Evolutionary conservation across 495 filamentous ascomycete genomes (phyloP).

Genomic region (Arthonia radiata): DNA sequence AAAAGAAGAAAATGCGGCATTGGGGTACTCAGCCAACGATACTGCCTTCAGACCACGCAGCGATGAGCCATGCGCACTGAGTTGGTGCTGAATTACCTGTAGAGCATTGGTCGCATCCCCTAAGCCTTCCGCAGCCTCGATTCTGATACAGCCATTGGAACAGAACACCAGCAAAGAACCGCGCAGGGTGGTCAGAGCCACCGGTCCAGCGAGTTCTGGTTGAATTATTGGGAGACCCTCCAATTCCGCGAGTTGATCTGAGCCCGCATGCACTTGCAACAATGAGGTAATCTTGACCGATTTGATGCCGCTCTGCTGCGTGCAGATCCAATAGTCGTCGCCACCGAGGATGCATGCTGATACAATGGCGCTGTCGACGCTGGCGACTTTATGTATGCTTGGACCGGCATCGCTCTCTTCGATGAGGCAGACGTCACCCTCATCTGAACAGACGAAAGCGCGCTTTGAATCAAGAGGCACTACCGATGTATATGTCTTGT

Average conservation of each 20-base stretch:
- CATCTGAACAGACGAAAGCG: conserved; percentile 46
- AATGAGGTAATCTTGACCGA: conserved; percentile 3
- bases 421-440: conserved; percentile 50
- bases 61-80: conserved; percentile 55
- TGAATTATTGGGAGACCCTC: no score
- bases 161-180: no score
- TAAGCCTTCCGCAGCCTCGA: no score
- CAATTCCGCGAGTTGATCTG: no score
- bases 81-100: no score
- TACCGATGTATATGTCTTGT: conserved; percentile 38
- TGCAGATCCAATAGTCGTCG: conserved; percentile 3
- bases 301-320: conserved; percentile 5
- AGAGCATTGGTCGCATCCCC: no score
- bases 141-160: no score
- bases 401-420: conserved; percentile 50
- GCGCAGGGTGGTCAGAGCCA: no score
- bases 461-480: conserved; percentile 26
- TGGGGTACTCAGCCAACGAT: conserved; percentile 23
- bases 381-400: conserved; percentile 36
- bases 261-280: no score
- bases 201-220: no score
- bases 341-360: conserved; percentile 16
- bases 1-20: conserved; percentile 69
- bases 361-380: conserved; percentile 34
- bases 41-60: conserved; percentile 52